Evolutionary conservation across 768 basidiomycete species (phyloP), one percentile per base, ranked within the genome.

Genomic region (Lactarius sp.): DNA sequence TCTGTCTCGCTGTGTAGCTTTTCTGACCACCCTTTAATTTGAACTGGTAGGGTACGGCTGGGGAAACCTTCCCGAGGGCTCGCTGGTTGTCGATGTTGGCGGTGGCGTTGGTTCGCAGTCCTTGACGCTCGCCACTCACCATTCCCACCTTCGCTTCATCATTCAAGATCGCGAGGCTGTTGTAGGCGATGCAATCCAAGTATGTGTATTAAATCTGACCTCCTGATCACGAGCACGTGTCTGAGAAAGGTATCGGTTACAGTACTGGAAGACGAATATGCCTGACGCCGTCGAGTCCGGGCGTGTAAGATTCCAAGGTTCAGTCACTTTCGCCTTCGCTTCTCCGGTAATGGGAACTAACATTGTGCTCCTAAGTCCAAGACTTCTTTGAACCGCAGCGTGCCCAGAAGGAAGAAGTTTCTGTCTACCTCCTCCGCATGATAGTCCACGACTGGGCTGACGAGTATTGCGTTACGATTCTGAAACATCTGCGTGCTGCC

Each of bases 361-460:
- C 20, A 10, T 47, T 34, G 4, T 12, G 6, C 27, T 14, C 8
- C 6, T 20, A 36, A 61, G 60, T 1, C 6, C 60, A 61, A 14
- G 36, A 36, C 34, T 61, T 61, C 46, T 61, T 61, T 14, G 44
- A 47, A 2, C 60, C 52, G 10, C 60, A 61, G 20, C n/a, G 14
- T 37, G 44, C 33, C 20, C 33, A 16, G 42, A 12, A 53, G 20
- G 44, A 51, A 16, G 57, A 60, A n/a, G 52, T 61, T 20, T 53
- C 60, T 0, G 52, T 61, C 34, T 61, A 46, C 22, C 36, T 61
- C n/a, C 1, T 61, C 12, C 18, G 8, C 34, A 39, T 36, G n/a
- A 22, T 61, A 4, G 4, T 61, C 2, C 60, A 54, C 52, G 52
- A 61, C 60, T 76, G 75, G 75, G 63, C 75, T 1, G 75, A 75